A percentile compares a stretch with the other conserved stretches of the same genome.
Conservation (phyloP, 768 basidiomycete species). For the Suillus lakei region DNA sequence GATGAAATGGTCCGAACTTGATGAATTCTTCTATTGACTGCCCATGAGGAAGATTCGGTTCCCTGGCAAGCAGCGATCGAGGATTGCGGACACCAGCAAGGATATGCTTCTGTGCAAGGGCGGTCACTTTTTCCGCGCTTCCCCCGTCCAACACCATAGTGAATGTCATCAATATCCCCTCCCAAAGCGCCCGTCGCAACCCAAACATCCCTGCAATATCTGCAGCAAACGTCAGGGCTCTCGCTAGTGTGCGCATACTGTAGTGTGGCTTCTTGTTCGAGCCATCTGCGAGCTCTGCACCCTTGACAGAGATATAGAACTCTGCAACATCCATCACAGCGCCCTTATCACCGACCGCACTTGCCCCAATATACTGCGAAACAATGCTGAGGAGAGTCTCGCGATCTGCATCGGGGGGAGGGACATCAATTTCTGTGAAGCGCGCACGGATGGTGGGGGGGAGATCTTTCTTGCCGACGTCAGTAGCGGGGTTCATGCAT, state of each 20-base stretch:
- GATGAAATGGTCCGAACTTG: slow-evolving; percentile 91
- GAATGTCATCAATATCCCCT: slow-evolving; percentile 97
- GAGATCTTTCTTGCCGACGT: slow-evolving; percentile 97
- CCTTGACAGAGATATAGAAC: slow-evolving; percentile 84
- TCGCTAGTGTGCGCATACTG: slow-evolving; percentile 94
- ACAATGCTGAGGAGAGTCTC: slow-evolving; percentile 90
- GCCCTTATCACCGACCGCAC: slow-evolving; percentile 82
- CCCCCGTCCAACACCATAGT: slow-evolving; percentile 88
- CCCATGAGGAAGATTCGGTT: slow-evolving; percentile 58
- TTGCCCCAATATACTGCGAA: slow-evolving; percentile 84
- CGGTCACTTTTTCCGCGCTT: slow-evolving; percentile 68
- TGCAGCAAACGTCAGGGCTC: slow-evolving; percentile 88
- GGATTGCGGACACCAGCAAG: slow-evolving; percentile 81
- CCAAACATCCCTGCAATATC: slow-evolving; percentile 80
- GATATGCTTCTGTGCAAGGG: slow-evolving; percentile 77
- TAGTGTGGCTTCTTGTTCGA: slow-evolving; percentile 93
- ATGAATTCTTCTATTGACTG: slow-evolving; percentile 60
- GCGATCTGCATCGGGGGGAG: slow-evolving; percentile 90
- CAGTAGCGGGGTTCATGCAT: slow-evolving; percentile 99
- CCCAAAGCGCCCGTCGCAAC: slow-evolving; percentile 88
- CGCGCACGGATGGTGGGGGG: slow-evolving; percentile 87
- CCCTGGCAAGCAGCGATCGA: slow-evolving; percentile 72
- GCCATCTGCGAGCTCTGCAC: slow-evolving; percentile 86
- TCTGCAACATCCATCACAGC: slow-evolving; percentile 91
- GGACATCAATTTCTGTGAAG: slow-evolving; percentile 95